These are phyloP conservation scores for Paspalum notatum DNA, from an alignment of 176 grass and related monocot genomes.

Conservation along the genomic window DNA sequence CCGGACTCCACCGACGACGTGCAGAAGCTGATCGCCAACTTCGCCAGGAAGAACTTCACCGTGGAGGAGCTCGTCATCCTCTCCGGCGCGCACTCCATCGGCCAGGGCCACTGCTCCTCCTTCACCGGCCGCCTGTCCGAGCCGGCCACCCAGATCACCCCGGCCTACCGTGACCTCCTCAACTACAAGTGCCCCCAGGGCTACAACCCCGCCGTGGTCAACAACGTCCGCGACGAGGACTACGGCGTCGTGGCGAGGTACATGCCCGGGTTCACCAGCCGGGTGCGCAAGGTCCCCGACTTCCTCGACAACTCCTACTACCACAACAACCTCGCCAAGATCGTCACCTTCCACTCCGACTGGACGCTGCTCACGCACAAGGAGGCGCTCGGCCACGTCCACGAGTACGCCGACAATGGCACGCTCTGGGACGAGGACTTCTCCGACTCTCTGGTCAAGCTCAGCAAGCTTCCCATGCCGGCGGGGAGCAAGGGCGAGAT, in stretches of 20 bases:
- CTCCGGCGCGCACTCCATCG: conserved; percentile 75
- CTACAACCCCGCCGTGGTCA: not conserved
- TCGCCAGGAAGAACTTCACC: conserved; percentile 56
- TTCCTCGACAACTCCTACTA: conserved; percentile 53
- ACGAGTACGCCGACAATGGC: conserved; percentile 37
- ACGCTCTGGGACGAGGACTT: conserved; percentile 55
- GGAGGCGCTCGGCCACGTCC: conserved; percentile 37
- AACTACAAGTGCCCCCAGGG: conserved; percentile 39
- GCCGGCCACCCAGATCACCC: conserved; percentile 17
- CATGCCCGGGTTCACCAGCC: conserved; percentile 42
- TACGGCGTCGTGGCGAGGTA: not conserved
- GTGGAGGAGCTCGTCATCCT: conserved; percentile 68
- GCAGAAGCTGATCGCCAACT: conserved; percentile 35
- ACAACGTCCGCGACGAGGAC: conserved; percentile 43
- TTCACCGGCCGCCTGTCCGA: conserved; percentile 54
- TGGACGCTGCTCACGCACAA: conserved; percentile 38
- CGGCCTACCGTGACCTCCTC: conserved; percentile 43
- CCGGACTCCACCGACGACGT: conserved; percentile 46
- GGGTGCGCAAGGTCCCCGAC: conserved; percentile 36
- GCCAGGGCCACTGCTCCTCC: conserved; percentile 58
- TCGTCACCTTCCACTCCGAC: conserved; percentile 65
- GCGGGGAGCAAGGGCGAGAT: conserved; percentile 58
- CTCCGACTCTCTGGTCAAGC: conserved; percentile 52
- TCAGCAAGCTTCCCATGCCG: conserved; percentile 58
- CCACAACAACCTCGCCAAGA: conserved; percentile 41